phyloP scores from a whole-genome alignment of 2,329 filamentous ascomycete genomes.

The Kalaharituber pfeilii region DNA sequence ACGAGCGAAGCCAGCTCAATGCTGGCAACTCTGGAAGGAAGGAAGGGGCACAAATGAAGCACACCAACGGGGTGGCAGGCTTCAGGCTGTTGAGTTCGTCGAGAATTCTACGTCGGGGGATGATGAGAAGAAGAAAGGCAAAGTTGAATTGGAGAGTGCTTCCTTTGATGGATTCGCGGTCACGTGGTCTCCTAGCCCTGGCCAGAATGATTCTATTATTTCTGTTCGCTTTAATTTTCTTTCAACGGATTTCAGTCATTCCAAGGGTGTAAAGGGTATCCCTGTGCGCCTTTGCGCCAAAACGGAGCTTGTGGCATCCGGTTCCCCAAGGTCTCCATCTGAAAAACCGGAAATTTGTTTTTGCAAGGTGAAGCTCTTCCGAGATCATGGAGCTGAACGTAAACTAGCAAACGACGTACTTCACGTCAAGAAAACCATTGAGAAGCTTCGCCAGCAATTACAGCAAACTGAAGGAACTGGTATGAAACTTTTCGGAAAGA shows the following conservation, averaged over 20 bases:
- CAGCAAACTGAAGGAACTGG: constrained; percentile 50
- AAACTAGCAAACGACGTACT: constrained; percentile 89
- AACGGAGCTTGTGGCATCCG: constrained; percentile 48
- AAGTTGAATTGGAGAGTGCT: constrained; percentile 52
- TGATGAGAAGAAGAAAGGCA: constrained; percentile 47
- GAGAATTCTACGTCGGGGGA: constrained; percentile 40
- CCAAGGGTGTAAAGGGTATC: constrained; percentile 95
- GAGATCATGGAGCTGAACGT: constrained; percentile 85
- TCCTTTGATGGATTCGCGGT: constrained; percentile 93
- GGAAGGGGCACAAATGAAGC: constrained; percentile 89
- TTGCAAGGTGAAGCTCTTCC: constrained; percentile 93
- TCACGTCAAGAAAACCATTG: constrained; percentile 90
- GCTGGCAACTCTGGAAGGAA: constrained; percentile 92
- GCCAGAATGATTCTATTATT: constrained; percentile 59
- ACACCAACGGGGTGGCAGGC: constrained; percentile 76
- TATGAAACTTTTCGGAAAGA: constrained; percentile 48
- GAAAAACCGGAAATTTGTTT: constrained; percentile 56
- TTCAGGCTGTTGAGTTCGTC: constrained; percentile 90
- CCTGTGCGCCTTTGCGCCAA: constrained; percentile 86
- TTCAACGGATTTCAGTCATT: constrained; percentile 96
- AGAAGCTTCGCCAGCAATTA: constrained; percentile 90
- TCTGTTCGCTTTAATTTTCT: constrained; percentile 95
- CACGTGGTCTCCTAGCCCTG: constrained; percentile 60
- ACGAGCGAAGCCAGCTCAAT: constrained; percentile 59
- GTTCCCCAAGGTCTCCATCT: constrained; percentile 30